Evolutionary conservation across 371 early-diverging fungal genomes (phyloP), one percentile per base, ranked within the genome.

Genomic region (Chytridiales sp.): DNA sequence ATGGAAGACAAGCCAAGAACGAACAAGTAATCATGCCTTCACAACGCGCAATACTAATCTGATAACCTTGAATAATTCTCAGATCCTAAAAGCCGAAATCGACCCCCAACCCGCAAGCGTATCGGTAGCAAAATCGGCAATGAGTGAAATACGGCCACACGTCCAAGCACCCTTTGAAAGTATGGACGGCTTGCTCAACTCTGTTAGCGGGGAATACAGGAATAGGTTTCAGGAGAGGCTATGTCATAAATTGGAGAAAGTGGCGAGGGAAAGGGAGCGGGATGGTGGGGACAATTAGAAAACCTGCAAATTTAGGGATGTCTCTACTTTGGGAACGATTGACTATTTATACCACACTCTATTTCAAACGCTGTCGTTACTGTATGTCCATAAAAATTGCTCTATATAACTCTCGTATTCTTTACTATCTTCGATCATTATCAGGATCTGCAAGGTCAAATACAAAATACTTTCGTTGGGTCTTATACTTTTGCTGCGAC

Each of bases 181-280:
- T 34, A 52, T 65, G 53, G 65, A 65, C 24, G 60, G 59, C 5
- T 60, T 65, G 4, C 41, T 65, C 36, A 65, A 65, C 39, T 52
- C 59, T 40, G 65, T 65, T 24, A 59, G 60, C n/a, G 59, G 53
- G 29, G 65, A 46, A 31, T 65, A 65, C 32, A 40, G 65, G 26
- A 43, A 39, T 27, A 59, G 43, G 35, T 65, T 65, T 35, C 65
- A 65, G 29, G 55, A 46, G 31, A 31, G 60, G 21, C 49, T 60
- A 5, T 59, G 56, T 47, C 53, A 50, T 24, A 65, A 65, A 30
- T 42, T 66, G 30, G 61, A 59, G 36, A 55, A 55, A 6, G 53
- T 60, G 17, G 66, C 55, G 15, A 24, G 38, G 13, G 50, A 54
- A 4, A 29, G 47, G 41, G 56, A 66, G 41, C 26, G 35, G 44